Conservation (phyloP, 2,329 filamentous ascomycete species). For the Remersonia thermophila region DNA sequence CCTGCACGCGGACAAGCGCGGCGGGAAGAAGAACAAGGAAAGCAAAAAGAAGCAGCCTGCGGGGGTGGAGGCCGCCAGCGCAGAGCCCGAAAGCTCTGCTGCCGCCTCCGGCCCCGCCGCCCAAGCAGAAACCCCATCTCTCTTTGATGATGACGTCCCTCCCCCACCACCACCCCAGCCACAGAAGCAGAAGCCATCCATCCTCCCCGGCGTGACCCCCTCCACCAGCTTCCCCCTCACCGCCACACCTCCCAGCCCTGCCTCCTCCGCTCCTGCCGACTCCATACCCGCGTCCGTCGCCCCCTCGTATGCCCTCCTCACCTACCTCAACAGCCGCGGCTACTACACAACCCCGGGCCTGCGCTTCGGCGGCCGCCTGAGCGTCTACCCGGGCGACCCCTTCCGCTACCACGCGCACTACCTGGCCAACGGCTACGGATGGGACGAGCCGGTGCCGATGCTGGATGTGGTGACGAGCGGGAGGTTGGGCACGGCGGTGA, state of each 20-base stretch:
- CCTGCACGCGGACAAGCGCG: slow-evolving; percentile 16
- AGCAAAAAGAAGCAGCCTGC: not conserved
- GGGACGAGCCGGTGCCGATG: slow-evolving; percentile 76
- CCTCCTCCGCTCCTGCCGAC: slow-evolving; percentile 1
- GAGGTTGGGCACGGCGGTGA: slow-evolving; percentile 81
- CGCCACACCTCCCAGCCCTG: slow-evolving; percentile 3
- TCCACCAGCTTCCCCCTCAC: slow-evolving; percentile 25
- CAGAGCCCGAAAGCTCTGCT: not conserved
- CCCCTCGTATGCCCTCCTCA: slow-evolving; percentile 62
- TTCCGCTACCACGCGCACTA: slow-evolving; percentile 94
- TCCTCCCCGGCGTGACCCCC: slow-evolving; percentile 26
- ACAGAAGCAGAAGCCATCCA: not conserved
- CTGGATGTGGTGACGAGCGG: slow-evolving; percentile 79
- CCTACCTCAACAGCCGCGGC: slow-evolving; percentile 62
- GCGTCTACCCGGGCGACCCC: slow-evolving; percentile 89
- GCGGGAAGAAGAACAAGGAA: slow-evolving; percentile 7
- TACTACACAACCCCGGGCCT: slow-evolving; percentile 88
- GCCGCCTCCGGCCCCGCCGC: slow-evolving; percentile 8
- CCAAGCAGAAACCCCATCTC: slow-evolving; percentile 3
- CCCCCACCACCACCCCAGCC: not conserved
- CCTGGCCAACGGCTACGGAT: slow-evolving; percentile 69
- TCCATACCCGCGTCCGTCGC: slow-evolving; percentile 26
- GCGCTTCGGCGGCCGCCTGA: slow-evolving; percentile 88
- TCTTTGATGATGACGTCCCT: slow-evolving; percentile 7
- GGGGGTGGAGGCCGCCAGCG: too few relatives aligned